A percentile compares a stretch with the other conserved stretches of the same genome.
Conservation (phyloP, 768 basidiomycete genomes). For the Termitomyces sp. region DNA sequence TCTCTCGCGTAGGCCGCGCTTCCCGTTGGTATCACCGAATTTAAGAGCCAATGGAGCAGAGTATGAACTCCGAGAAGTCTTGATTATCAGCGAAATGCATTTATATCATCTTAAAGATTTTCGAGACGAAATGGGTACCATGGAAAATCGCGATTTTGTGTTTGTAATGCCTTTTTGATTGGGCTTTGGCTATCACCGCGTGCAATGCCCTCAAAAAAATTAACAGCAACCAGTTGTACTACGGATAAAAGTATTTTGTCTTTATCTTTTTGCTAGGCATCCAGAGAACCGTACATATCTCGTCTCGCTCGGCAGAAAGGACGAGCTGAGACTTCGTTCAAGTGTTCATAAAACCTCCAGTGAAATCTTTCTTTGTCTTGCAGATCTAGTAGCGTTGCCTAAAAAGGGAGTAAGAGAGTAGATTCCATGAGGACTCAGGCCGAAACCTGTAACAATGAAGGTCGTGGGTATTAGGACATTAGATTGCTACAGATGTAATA, state of each 20-base stretch:
- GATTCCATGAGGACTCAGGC: constrained; percentile 9
- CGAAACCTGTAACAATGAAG: constrained; percentile 20
- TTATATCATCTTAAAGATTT: no score
- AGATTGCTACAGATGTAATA: constrained; percentile 37
- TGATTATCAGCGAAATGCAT: neutral
- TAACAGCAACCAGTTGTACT: no score
- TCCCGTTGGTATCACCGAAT: constrained; percentile 68
- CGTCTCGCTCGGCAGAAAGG: neutral
- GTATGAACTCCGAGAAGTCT: constrained; percentile 34
- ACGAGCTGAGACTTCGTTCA: no score
- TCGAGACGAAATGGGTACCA: no score
- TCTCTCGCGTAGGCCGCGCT: constrained; percentile 39
- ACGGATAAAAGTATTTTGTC: no score
- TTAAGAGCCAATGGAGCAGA: constrained; percentile 65
- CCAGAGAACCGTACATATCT: neutral
- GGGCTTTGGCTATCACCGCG: no score
- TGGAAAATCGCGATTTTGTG: no score
- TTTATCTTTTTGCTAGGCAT: neutral
- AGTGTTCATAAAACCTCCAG: neutral
- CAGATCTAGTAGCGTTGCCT: neutral
- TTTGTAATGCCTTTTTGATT: no score
- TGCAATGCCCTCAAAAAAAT: no score
- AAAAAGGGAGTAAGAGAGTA: neutral
- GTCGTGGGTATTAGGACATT: constrained; percentile 30
- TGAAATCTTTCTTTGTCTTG: neutral